phyloP scores from a whole-genome alignment of 805 yeast genomes.

The Candida jianshihensis region DNA sequence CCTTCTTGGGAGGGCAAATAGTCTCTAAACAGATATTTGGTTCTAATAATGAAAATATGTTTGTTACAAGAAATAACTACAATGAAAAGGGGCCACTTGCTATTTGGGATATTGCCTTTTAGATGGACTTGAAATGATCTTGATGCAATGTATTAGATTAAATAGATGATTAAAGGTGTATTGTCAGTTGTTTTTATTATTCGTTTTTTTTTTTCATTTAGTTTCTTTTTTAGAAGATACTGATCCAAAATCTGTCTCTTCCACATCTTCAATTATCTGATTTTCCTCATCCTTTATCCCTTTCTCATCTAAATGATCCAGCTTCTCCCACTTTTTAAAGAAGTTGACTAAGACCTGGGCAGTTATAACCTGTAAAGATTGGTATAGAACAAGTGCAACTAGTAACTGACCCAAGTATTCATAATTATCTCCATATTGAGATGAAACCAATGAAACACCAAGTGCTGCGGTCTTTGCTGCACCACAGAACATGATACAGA shows the following conservation, averaged over 20 bases:
- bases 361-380: constrained; percentile 77
- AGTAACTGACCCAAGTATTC: constrained; percentile 61
- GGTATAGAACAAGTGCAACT: constrained; percentile 80
- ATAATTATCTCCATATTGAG: constrained; percentile 66
- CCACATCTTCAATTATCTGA: background rate
- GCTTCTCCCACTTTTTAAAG: constrained; percentile 58
- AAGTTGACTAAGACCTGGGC: constrained; percentile 66
- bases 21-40: constrained; percentile 80
- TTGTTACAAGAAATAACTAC: constrained; percentile 62
- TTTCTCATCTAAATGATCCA: constrained; percentile 15
- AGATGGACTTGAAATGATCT: too few species aligned
- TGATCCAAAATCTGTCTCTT: too few species aligned
- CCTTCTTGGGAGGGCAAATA: constrained; percentile 82
- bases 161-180: too few species aligned
- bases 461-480: constrained; percentile 92
- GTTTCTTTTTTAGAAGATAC: too few species aligned
- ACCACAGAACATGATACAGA: constrained; percentile 78
- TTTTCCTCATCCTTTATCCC: constrained; percentile 13
- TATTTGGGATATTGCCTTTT: constrained; percentile 59
- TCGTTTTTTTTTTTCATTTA: too few species aligned
- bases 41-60: constrained; percentile 51
- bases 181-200: background rate
- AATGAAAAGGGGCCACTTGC: constrained; percentile 76
- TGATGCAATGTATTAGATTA: background rate
- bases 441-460: constrained; percentile 77